Evolutionary conservation across 805 yeast genomes (phyloP).

Genomic region (Lipomyces chichibuensis): DNA sequence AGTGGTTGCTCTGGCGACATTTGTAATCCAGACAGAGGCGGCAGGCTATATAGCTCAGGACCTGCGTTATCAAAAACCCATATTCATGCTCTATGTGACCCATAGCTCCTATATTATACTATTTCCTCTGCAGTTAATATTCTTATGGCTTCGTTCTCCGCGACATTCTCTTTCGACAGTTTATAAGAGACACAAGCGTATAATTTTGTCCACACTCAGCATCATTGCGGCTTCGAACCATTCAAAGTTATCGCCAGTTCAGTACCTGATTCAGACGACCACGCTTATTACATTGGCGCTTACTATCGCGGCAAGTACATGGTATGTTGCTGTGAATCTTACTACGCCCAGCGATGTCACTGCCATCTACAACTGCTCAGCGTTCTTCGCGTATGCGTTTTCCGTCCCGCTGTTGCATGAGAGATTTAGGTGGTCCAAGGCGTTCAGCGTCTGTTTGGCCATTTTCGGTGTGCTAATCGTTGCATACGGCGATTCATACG

Average conservation of each 20-base stretch:
- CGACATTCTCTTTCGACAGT: conserved; percentile 32
- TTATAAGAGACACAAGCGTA: conserved; percentile 33
- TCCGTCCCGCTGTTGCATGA: conserved; percentile 76
- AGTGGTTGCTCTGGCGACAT: conserved; percentile 56
- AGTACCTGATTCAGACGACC: conserved; percentile 52
- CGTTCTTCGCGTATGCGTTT: conserved; percentile 83
- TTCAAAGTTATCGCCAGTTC: conserved; percentile 47
- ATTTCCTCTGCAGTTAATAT: conserved; percentile 68
- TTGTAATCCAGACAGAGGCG: conserved; percentile 79
- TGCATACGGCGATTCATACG: conserved; percentile 54
- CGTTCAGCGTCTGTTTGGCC: conserved; percentile 70
- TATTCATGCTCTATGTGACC: conserved; percentile 58
- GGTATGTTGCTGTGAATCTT: conserved; percentile 82
- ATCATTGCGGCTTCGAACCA: conserved; percentile 29
- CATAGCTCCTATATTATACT: conserved; percentile 78
- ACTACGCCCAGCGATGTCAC: conserved; percentile 85
- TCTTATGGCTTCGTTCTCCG: conserved; percentile 49
- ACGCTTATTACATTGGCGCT: conserved; percentile 58
- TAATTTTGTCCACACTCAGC: conserved; percentile 37
- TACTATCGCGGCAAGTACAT: conserved; percentile 75
- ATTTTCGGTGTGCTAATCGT: conserved; percentile 75
- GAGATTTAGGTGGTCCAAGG: conserved; percentile 62
- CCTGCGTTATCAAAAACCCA: conserved; percentile 66
- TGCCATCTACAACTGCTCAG: conserved; percentile 87
- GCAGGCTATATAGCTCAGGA: conserved; percentile 67